Base-by-base conservation (phyloP, 345 rosid species). In the Citrus medica region DNA sequence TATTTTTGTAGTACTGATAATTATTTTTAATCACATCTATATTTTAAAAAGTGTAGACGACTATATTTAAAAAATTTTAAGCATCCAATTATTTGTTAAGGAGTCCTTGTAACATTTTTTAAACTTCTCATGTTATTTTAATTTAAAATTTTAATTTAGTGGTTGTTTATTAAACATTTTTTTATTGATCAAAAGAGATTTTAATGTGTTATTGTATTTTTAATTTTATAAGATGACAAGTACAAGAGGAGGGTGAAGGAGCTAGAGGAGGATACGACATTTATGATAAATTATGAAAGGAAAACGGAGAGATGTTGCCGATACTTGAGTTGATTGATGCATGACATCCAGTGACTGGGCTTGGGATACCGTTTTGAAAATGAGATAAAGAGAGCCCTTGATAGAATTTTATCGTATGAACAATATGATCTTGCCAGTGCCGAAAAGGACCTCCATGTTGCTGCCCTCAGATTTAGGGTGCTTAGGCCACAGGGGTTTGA, bases 391-490 rank as follows among this genome's bases (percentile, higher is more conserved):
- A 67, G 8, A 16, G 82, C 74, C 51, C 79, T 89, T 63, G 24
- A 69, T 9, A 76, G 35, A 59, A 48, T 79, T 63, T 9, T n/a
- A 13, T 69, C 42, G 5, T 51, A 3, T 7, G 79, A 69, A 21
- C 71, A 5, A 4, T 24, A 37, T 22, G 6, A 3, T 21, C 2
- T 4, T 1, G 70, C 19, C 24, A n/a, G 17, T 22, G 67, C 33
- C 8, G 64, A 79, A 9, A 42, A 67, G 7, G 66, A 75, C 19
- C 81, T 89, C 27, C 81, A 84, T 58, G 71, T 75, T 1, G 48
- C 76, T 6, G 88, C 88, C 76, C 89, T 87, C 19, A 42, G 64
- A 78, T 89, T 84, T 78, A 76, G 86, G 84, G 83, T 87, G 32
- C 84, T 84, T 13, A 79, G 87, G 74, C 88, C 78, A 69, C 87